These are phyloP conservation scores for Plasmopara halstedii DNA, from an alignment of 352 stramenopile species.

Conservation along the genomic window DNA sequence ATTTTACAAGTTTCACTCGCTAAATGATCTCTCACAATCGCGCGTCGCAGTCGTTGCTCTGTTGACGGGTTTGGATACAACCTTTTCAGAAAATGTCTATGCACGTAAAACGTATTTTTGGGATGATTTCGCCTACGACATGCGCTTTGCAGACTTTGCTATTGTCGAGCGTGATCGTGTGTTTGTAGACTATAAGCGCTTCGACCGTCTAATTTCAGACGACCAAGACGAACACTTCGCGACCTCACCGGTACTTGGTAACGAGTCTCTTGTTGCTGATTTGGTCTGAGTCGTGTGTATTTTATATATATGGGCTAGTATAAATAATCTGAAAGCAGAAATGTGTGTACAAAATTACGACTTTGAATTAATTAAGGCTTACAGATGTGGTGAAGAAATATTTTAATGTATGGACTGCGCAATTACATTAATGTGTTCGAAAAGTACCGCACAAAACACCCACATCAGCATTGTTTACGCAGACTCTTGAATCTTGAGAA, in stretches of 20 bases:
- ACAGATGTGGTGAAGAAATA: too few species aligned
- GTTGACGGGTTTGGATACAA: slow-evolving; percentile 77
- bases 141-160: slow-evolving; percentile 73
- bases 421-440: too few species aligned
- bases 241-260: slow-evolving; percentile 17
- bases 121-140: slow-evolving; percentile 79
- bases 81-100: slow-evolving; percentile 81
- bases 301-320: too few species aligned
- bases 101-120: slow-evolving; percentile 85
- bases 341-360: too few species aligned
- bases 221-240: slow-evolving; percentile 18
- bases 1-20: slow-evolving; percentile 68
- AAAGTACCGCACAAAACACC: too few species aligned
- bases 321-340: too few species aligned
- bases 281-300: slow-evolving; percentile 10
- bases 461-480: too few species aligned
- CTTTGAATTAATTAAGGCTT: too few species aligned
- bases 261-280: slow-evolving; percentile 7
- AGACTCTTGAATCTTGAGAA: too few species aligned
- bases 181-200: slow-evolving; percentile 58
- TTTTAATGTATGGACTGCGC: too few species aligned
- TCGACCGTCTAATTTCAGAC: slow-evolving; percentile 46
- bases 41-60: slow-evolving; percentile 71
- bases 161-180: slow-evolving; percentile 58
- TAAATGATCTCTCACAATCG: slow-evolving; percentile 62